These are phyloP conservation scores for Crassisporium funariophilum DNA, from an alignment of 768 basidiomycete genomes.

Conservation along the genomic window DNA sequence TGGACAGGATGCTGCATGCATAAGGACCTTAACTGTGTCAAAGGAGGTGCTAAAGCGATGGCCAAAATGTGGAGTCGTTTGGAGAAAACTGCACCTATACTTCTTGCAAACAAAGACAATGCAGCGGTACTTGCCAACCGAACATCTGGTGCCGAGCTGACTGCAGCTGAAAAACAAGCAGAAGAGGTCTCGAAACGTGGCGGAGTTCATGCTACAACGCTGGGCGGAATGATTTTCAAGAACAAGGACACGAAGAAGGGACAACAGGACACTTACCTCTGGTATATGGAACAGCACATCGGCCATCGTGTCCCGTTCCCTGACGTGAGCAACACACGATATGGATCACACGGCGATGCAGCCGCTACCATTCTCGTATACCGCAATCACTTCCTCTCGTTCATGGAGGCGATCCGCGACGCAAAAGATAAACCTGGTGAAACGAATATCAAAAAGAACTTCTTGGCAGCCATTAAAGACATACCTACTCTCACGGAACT, in stretches of 20 bases:
- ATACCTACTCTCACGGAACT: conserved; percentile 29
- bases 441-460: conserved; percentile 31
- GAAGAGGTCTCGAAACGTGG: conserved; percentile 6
- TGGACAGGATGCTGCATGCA: neutral
- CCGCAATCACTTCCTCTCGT: conserved; percentile 13
- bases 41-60: conserved; percentile 2
- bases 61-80: neutral
- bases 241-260: conserved; percentile 25
- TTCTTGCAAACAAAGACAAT: conserved; percentile 9
- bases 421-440: conserved; percentile 19
- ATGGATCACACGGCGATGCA: conserved; percentile 21
- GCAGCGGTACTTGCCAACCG: neutral
- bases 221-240: conserved; percentile 17
- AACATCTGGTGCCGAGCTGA: neutral
- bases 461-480: conserved; percentile 21
- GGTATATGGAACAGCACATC: conserved; percentile 8
- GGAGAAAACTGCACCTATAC: neutral
- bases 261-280: conserved; percentile 16
- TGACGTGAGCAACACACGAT: conserved; percentile 23
- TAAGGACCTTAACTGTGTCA: neutral
- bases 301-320: conserved; percentile 15
- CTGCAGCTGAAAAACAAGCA: neutral
- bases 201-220: conserved; percentile 8
- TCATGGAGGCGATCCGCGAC: conserved; percentile 20
- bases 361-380: conserved; percentile 12